Percentiles rank a stretch among this genome's conserved stretches.
These are phyloP conservation scores for Taiozyma onychis DNA, from an alignment of 1,139 yeast genomes.

Conservation along the genomic window DNA sequence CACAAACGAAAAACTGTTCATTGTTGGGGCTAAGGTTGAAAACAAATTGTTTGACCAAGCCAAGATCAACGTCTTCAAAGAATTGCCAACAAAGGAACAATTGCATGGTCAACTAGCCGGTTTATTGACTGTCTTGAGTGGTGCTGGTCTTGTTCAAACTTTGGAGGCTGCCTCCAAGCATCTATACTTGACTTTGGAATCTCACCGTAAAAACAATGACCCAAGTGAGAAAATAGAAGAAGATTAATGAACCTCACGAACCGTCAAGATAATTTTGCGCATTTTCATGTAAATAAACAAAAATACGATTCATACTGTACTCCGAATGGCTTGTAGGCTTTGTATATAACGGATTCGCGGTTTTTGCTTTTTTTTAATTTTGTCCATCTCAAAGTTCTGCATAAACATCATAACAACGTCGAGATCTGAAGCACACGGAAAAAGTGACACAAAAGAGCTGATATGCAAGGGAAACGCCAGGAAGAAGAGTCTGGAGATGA, in stretches of 20 bases:
- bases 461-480: not conserved
- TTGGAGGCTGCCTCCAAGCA: constrained; percentile 61
- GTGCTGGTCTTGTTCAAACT: constrained; percentile 83
- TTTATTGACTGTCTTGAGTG: constrained; percentile 76
- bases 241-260: not conserved
- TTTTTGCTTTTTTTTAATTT: no score
- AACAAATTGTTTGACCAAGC: constrained; percentile 46
- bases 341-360: not conserved
- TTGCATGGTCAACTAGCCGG: constrained; percentile 82
- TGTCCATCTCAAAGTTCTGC: not conserved
- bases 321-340: not conserved
- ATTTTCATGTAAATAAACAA: not conserved
- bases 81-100: constrained; percentile 63
- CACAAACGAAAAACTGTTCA: constrained; percentile 66
- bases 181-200: constrained; percentile 69
- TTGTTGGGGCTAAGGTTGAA: constrained; percentile 84
- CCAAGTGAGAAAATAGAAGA: constrained; percentile 14
- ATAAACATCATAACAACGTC: not conserved
- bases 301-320: not conserved
- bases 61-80: constrained; percentile 59
- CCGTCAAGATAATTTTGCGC: not conserved
- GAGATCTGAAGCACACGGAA: not conserved
- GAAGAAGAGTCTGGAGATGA: constrained; percentile 1
- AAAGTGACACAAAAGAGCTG: not conserved
- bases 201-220: constrained; percentile 35